Conservation (phyloP, 768 basidiomycete species). For the Galerina sulciceps region DNA sequence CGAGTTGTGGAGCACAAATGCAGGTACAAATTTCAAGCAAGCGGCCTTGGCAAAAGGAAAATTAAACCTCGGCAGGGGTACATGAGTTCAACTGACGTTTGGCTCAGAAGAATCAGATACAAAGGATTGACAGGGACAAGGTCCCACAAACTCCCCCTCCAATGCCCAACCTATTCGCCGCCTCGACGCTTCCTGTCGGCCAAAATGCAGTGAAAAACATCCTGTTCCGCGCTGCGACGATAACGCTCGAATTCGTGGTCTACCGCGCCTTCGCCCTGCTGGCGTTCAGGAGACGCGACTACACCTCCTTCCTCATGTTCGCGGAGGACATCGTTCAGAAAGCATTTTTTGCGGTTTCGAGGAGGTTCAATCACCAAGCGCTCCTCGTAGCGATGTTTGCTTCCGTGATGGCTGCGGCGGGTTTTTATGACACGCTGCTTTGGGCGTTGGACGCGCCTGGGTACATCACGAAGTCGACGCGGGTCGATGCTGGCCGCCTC, state of each 20-base stretch:
- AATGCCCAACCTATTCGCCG: constrained; percentile 6
- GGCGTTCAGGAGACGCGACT: constrained; percentile 15
- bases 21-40: too few relatives aligned
- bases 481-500: constrained; percentile 1
- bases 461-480: constrained; percentile 14
- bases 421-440: constrained; percentile 23
- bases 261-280: constrained; percentile 15
- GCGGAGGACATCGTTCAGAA: constrained; percentile 21
- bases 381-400: constrained; percentile 19
- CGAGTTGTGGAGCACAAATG: too few relatives aligned
- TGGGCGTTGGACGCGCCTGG: constrained; percentile 26
- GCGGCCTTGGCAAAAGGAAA: too few relatives aligned
- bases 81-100: too few relatives aligned
- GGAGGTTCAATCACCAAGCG: constrained; percentile 12
- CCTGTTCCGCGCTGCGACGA: constrained; percentile 18
- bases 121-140: too few relatives aligned
- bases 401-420: constrained; percentile 4
- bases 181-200: constrained; percentile 14
- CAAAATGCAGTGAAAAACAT: constrained; percentile 27
- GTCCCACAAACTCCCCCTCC: background rate
- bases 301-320: constrained; percentile 27
- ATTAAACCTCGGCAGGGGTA: too few relatives aligned
- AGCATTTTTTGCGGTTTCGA: constrained; percentile 13
- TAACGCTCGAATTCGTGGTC: constrained; percentile 18
- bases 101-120: too few relatives aligned